Percentiles rank a stretch among this genome's conserved stretches.
Conservation (phyloP, 306 rosid genomes). For the Calophaca sinica region DNA sequence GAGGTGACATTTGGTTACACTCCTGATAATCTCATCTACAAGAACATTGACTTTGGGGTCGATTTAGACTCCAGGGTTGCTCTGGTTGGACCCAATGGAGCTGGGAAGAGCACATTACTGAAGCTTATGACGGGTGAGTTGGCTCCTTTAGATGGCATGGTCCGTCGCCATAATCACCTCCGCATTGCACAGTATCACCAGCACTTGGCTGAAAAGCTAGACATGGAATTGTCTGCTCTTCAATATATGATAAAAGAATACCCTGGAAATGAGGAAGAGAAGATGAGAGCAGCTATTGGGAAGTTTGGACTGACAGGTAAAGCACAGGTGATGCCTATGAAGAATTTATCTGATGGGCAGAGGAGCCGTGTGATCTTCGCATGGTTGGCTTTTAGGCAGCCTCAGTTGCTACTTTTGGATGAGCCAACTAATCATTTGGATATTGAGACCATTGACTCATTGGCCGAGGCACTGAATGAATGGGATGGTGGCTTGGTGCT, state of each 20-base stretch:
- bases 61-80: conserved; percentile 95
- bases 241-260: conserved; percentile 85
- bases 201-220: conserved; percentile 93
- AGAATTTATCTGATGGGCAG: conserved; percentile 96
- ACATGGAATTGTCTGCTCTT: conserved; percentile 86
- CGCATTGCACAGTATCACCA: conserved; percentile 97
- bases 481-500: conserved; percentile 99
- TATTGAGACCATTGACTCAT: conserved; percentile 92
- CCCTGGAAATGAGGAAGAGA: conserved; percentile 97
- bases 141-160: conserved; percentile 92
- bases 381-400: conserved; percentile 95
- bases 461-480: conserved; percentile 97
- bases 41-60: conserved; percentile 90
- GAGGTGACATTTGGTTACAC: conserved; percentile 95
- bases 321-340: conserved; percentile 98
- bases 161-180: conserved; percentile 96
- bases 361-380: conserved; percentile 94
- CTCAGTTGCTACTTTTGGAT: conserved; percentile 86
- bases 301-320: conserved; percentile 94
- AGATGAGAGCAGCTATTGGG: conserved; percentile 93
- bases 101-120: conserved; percentile 96
- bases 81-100: conserved; percentile 98
- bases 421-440: conserved; percentile 99
- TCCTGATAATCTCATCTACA: conserved; percentile 89
- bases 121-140: conserved; percentile 98